Conservation (phyloP, 495 filamentous ascomycete species). For the Tetracladium marchalianum region DNA sequence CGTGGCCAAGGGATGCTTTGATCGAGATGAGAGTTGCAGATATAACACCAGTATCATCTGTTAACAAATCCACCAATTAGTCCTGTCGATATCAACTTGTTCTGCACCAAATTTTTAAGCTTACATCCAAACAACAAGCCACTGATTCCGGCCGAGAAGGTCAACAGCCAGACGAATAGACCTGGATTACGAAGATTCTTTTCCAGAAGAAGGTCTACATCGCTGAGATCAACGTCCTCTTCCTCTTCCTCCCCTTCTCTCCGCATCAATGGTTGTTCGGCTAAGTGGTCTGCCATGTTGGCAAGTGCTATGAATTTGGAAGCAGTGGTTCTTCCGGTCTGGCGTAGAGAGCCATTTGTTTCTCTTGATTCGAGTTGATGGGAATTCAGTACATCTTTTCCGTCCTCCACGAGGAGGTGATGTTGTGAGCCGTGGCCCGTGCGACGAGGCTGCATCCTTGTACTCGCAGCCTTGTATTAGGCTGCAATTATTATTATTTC, state of each 20-base stretch:
- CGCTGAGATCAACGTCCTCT: conserved; percentile 10
- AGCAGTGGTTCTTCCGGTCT: not conserved
- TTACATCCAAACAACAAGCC: conserved; percentile 84
- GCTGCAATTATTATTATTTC: too few species aligned
- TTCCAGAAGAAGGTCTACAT: conserved; percentile 18
- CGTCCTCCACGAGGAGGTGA: too few species aligned
- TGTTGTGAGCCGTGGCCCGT: too few species aligned
- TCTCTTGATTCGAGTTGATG: too few species aligned
- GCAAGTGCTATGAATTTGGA: conserved; percentile 9
- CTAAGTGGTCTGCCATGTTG: conserved; percentile 13
- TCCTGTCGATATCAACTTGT: not conserved
- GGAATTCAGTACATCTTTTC: too few species aligned
- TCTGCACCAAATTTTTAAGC: conserved; percentile 25
- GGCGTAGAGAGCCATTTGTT: too few species aligned
- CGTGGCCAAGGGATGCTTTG: conserved; percentile 59
- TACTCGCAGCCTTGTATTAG: too few species aligned
- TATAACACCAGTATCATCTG: conserved; percentile 83
- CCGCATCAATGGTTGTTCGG: conserved; percentile 16
- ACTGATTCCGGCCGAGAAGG: conserved; percentile 72
- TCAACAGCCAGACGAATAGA: conserved; percentile 60
- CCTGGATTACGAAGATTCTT: conserved; percentile 19
- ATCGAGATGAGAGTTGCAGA: conserved; percentile 80
- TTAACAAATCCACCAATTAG: not conserved
- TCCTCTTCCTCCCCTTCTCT: conserved; percentile 1
- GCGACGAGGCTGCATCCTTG: too few species aligned